phyloP scores from a whole-genome alignment of 495 filamentous ascomycete genomes.

The Durotheca rogersii region DNA sequence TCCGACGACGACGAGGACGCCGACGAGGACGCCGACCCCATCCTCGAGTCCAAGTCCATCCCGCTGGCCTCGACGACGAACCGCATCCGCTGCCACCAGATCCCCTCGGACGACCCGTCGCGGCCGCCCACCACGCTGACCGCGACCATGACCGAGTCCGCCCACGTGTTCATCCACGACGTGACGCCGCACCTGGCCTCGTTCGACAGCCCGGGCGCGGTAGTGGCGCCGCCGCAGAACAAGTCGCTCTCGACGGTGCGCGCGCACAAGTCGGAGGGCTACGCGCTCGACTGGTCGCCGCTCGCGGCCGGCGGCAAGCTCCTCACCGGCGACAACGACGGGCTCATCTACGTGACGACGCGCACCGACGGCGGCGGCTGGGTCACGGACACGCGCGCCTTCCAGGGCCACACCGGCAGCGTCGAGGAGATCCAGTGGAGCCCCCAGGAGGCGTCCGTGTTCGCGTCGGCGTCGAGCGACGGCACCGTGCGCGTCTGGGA shows the following conservation, averaged over 20 bases:
- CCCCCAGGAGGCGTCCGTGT: conserved; percentile 85
- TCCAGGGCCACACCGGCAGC: conserved; percentile 77
- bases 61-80: conserved; percentile 84
- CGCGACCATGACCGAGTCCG: conserved; percentile 86
- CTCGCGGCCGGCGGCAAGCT: conserved; percentile 73
- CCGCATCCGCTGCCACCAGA: conserved; percentile 81
- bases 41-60: conserved; percentile 89
- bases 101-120: conserved; percentile 65
- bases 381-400: conserved; percentile 77
- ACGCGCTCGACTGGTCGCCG: conserved; percentile 92
- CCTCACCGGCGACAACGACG: conserved; percentile 86
- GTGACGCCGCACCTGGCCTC: conserved; percentile 81
- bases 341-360: conserved; percentile 83
- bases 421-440: conserved; percentile 97
- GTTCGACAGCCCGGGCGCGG: conserved; percentile 83
- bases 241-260: conserved; percentile 83
- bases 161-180: conserved; percentile 88
- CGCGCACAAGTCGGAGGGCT: conserved; percentile 91
- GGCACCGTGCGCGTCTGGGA: conserved; percentile 96
- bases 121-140: conserved; percentile 76
- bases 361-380: conserved; percentile 83
- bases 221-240: conserved; percentile 75
- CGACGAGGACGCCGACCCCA: conserved; percentile 84
- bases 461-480: conserved; percentile 88
- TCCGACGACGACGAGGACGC: conserved; percentile 72